These are phyloP conservation scores for Chaetoceros muelleri DNA, from an alignment of 108 stramenopile species.

Conservation along the genomic window DNA sequence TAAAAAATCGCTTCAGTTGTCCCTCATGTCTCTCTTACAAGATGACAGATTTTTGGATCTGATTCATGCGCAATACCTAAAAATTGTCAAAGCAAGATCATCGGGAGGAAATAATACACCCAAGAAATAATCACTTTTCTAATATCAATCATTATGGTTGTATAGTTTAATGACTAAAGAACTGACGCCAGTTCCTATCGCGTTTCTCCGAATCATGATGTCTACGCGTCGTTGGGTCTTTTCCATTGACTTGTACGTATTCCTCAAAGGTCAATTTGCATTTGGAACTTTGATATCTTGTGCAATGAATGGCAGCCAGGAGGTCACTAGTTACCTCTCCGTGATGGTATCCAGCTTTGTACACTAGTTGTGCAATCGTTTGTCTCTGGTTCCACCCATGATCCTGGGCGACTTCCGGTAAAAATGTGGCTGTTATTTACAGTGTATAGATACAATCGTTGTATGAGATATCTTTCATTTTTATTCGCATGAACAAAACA, in stretches of 20 bases:
- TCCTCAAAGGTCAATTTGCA: conserved; percentile 38
- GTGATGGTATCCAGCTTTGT: conserved; percentile 53
- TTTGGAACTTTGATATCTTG: conserved; percentile 71
- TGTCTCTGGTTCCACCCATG: conserved; percentile 48
- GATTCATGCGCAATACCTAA: conserved; percentile 80
- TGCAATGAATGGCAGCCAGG: conserved; percentile 37
- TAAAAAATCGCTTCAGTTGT: conserved; percentile 71
- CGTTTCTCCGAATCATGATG: neutral
- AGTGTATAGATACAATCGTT: too few species aligned
- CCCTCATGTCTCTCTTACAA: conserved; percentile 69
- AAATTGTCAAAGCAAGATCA: conserved; percentile 58
- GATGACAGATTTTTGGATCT: conserved; percentile 85
- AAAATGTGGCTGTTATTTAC: conserved; percentile 40
- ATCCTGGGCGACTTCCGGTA: conserved; percentile 68
- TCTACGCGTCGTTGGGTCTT: neutral
- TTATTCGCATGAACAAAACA: too few species aligned
- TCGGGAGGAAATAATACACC: conserved; percentile 15
- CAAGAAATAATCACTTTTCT: too few species aligned
- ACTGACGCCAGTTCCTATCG: too few species aligned
- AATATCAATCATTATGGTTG: too few species aligned
- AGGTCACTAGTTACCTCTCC: conserved; percentile 27
- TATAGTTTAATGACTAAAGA: too few species aligned
- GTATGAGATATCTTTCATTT: too few species aligned
- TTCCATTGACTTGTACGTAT: conserved; percentile 21
- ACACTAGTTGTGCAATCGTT: conserved; percentile 41